Evolutionary conservation across 495 filamentous ascomycete genomes (phyloP).

Genomic region (Usnea hakonensis): DNA sequence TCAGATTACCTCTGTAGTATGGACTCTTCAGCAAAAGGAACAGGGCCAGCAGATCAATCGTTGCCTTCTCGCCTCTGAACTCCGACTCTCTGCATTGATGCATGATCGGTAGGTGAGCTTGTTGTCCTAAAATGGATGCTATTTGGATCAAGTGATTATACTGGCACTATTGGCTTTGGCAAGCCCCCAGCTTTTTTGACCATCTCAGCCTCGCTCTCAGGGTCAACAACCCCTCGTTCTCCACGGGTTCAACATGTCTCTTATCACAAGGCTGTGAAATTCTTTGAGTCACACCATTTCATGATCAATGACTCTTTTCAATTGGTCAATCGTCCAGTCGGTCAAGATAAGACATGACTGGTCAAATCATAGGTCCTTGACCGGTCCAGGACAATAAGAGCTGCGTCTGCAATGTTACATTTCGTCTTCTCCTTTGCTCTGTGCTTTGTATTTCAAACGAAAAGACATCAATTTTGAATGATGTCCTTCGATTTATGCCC

Average conservation of each 20-base stretch:
- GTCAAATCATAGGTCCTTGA: background rate
- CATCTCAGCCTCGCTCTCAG: background rate
- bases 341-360: constrained; percentile 5
- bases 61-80: too few relatives aligned
- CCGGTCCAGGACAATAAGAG: background rate
- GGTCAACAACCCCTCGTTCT: background rate
- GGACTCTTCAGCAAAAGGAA: too few relatives aligned
- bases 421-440: background rate
- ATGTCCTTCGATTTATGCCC: constrained; percentile 10
- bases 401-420: background rate
- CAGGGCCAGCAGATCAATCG: too few relatives aligned
- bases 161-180: background rate
- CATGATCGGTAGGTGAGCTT: too few relatives aligned
- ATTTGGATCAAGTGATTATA: background rate
- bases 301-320: background rate
- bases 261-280: background rate
- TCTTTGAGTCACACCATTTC: background rate
- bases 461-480: background rate
- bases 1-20: too few relatives aligned
- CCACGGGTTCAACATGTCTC: background rate
- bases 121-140: too few relatives aligned
- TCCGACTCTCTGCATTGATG: too few relatives aligned
- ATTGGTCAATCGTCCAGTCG: constrained; percentile 6
- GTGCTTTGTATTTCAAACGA: background rate
- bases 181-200: background rate